Conservation (phyloP, 2,329 filamentous ascomycete genomes). For the Botrytis porri region DNA sequence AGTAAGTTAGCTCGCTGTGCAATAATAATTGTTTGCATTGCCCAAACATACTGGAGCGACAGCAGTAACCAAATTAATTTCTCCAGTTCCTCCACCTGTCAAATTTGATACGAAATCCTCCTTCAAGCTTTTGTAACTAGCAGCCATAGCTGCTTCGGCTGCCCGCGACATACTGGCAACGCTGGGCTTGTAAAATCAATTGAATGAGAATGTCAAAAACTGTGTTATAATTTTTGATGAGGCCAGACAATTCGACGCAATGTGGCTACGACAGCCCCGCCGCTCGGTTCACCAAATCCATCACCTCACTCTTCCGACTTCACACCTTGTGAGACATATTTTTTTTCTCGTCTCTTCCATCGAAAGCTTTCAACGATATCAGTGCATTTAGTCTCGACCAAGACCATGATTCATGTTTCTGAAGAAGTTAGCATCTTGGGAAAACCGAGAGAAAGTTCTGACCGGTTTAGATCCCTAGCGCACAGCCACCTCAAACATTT, state of each 20-base stretch:
- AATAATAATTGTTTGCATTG: conserved; percentile 21
- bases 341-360: background rate
- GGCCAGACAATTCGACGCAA: conserved; percentile 1
- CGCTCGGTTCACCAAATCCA: background rate
- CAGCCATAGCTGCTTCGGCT: conserved; percentile 41
- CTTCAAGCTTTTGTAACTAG: conserved; percentile 84
- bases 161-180: conserved; percentile 32
- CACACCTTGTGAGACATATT: background rate
- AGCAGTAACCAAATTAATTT: conserved; percentile 83
- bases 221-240: background rate
- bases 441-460: conserved; percentile 1
- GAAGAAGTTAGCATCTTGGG: background rate
- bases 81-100: conserved; percentile 74
- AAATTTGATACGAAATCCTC: conserved; percentile 94
- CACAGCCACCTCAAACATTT: background rate
- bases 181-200: background rate
- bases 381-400: background rate
- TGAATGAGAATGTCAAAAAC: background rate
- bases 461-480: background rate
- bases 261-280: background rate
- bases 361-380: background rate
- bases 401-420: background rate
- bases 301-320: background rate
- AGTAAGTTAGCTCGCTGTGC: conserved; percentile 20
- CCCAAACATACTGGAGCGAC: conserved; percentile 70